These are phyloP conservation scores for Zelopaecilomyces penicillatus DNA, from an alignment of 2,329 filamentous ascomycete species.

Conservation along the genomic window DNA sequence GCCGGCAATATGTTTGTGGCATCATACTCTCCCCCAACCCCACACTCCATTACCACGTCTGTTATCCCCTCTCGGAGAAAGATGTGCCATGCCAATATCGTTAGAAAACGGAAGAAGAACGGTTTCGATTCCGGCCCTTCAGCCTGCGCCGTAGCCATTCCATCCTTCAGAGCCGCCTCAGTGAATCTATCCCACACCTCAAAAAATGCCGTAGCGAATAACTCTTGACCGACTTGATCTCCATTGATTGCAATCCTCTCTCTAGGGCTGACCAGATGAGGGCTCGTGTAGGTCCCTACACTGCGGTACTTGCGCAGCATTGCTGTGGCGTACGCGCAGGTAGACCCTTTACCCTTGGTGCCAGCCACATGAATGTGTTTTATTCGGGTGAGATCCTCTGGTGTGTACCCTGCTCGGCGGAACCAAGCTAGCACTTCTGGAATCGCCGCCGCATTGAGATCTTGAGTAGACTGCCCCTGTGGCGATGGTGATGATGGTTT, in stretches of 20 bases:
- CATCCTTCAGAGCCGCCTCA: constrained; percentile 25
- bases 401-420: constrained; percentile 62
- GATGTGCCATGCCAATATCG: constrained; percentile 76
- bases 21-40: constrained; percentile 90
- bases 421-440: constrained; percentile 79
- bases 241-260: constrained; percentile 81
- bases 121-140: constrained; percentile 62
- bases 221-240: constrained; percentile 54
- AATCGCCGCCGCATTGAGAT: constrained; percentile 64
- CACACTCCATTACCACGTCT: constrained; percentile 80
- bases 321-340: constrained; percentile 72
- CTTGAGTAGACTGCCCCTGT: constrained; percentile 31
- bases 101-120: constrained; percentile 87
- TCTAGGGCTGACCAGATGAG: constrained; percentile 73
- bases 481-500: constrained; percentile 30
- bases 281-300: constrained; percentile 76
- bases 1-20: constrained; percentile 73
- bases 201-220: constrained; percentile 73
- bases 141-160: constrained; percentile 30
- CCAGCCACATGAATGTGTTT: constrained; percentile 74
- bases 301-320: constrained; percentile 50
- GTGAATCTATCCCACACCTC: constrained; percentile 66
- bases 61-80: constrained; percentile 70
- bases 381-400: constrained; percentile 32
- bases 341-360: constrained; percentile 90